A percentile compares a stretch with the other conserved stretches of the same genome.
Evolutionary conservation across 1,284 basidiomycete species (phyloP).

Genomic region (Rhodotorula sp.): DNA sequence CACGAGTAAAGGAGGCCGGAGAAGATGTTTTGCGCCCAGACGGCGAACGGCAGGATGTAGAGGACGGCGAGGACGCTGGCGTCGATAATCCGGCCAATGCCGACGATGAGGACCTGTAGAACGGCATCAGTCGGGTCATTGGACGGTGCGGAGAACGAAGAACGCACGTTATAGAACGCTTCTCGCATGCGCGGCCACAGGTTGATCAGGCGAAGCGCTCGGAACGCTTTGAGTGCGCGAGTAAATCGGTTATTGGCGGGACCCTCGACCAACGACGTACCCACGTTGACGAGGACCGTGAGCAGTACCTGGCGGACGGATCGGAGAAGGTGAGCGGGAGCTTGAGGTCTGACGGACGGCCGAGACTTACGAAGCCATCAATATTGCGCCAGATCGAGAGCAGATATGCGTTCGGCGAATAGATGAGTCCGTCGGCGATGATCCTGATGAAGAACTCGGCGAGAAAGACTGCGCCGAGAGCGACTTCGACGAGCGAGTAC

Average conservation of each 20-base stretch:
- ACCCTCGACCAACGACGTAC: slow-evolving; percentile 68
- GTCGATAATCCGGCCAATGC: slow-evolving; percentile 80
- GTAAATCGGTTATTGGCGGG: slow-evolving; percentile 78
- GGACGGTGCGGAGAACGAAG: too few species aligned
- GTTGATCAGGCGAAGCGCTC: slow-evolving; percentile 86
- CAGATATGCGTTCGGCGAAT: slow-evolving; percentile 92
- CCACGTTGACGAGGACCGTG: slow-evolving; percentile 78
- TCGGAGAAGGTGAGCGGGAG: not conserved
- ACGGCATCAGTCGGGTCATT: not conserved
- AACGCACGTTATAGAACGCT: slow-evolving; percentile 70
- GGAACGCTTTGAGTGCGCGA: slow-evolving; percentile 81
- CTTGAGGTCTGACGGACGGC: not conserved
- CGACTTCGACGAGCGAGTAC: slow-evolving; percentile 81
- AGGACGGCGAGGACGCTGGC: slow-evolving; percentile 89
- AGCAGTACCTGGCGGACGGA: slow-evolving; percentile 57
- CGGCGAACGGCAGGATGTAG: slow-evolving; percentile 92
- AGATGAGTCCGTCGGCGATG: slow-evolving; percentile 83
- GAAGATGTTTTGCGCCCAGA: slow-evolving; percentile 97
- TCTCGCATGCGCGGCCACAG: slow-evolving; percentile 80
- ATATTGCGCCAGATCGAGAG: slow-evolving; percentile 89
- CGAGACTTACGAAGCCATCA: slow-evolving; percentile 65
- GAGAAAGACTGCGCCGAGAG: slow-evolving; percentile 73
- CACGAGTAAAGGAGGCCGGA: slow-evolving; percentile 79
- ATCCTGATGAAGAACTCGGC: slow-evolving; percentile 87
- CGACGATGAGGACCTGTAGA: slow-evolving; percentile 71